Conservation (phyloP, 192 early-diverging fungal species). For the Coemansia sp. region DNA sequence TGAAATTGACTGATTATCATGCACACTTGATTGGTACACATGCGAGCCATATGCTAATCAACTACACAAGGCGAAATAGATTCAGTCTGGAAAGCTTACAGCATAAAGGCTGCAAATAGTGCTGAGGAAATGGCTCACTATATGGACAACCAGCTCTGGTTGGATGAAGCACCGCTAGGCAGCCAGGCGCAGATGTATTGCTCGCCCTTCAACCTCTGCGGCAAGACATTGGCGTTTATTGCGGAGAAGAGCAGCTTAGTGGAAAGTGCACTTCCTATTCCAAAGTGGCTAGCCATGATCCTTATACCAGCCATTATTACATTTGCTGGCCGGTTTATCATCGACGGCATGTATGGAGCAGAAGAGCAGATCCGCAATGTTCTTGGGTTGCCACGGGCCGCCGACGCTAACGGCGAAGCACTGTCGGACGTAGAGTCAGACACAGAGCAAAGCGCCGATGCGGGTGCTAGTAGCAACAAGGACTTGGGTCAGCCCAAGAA, state of each 20-base stretch:
- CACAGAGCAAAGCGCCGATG: not conserved
- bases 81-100: conserved; percentile 28
- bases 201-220: conserved; percentile 48
- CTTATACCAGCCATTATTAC: conserved; percentile 39
- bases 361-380: conserved; percentile 11
- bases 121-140: conserved; percentile 19
- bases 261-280: conserved; percentile 32
- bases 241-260: conserved; percentile 33
- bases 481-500: not conserved
- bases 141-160: conserved; percentile 29
- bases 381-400: not conserved
- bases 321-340: conserved; percentile 34
- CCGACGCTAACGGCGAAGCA: not conserved
- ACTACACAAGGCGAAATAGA: not conserved
- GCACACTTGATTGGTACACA: no score
- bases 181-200: conserved; percentile 17
- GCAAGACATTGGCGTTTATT: conserved; percentile 21
- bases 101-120: conserved; percentile 3
- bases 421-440: not conserved
- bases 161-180: conserved; percentile 1
- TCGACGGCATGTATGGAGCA: conserved; percentile 39
- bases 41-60: not conserved
- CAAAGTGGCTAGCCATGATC: conserved; percentile 47
- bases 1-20: not conserved
- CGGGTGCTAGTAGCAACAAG: not conserved